Conservation (phyloP, 768 basidiomycete genomes). For the Pleurotus eryngii region DNA sequence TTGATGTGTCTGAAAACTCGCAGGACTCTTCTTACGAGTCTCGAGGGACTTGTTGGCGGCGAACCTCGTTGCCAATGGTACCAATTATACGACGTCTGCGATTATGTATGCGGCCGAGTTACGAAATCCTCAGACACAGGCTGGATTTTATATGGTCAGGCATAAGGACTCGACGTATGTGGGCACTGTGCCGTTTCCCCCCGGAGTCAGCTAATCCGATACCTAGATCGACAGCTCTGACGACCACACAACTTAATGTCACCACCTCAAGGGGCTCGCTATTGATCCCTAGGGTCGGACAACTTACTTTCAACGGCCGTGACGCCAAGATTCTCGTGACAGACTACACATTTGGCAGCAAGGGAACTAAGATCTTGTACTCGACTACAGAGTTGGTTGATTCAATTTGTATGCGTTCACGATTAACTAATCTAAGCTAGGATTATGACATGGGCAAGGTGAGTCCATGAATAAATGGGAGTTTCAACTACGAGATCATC, state of each 20-base stretch:
- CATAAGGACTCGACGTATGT: slow-evolving; percentile 41
- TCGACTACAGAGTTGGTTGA: slow-evolving; percentile 41
- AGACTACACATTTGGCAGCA: slow-evolving; percentile 41
- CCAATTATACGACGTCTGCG: slow-evolving; percentile 42
- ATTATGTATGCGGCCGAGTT: slow-evolving; percentile 45
- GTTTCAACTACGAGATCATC: too few relatives aligned
- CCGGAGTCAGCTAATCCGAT: not conserved
- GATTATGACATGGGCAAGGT: slow-evolving; percentile 56
- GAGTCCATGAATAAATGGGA: slow-evolving; percentile 12
- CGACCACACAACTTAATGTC: slow-evolving; percentile 39
- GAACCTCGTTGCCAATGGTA: slow-evolving; percentile 45
- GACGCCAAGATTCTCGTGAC: slow-evolving; percentile 51
- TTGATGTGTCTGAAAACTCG: not conserved
- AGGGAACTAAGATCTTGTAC: slow-evolving; percentile 34
- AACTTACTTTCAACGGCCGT: slow-evolving; percentile 39
- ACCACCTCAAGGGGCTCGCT: slow-evolving; percentile 38
- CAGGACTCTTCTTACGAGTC: slow-evolving; percentile 51
- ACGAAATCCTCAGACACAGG: slow-evolving; percentile 39
- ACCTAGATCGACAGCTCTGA: slow-evolving; percentile 39
- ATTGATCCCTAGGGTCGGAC: slow-evolving; percentile 34
- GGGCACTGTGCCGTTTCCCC: not conserved
- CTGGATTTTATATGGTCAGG: slow-evolving; percentile 48
- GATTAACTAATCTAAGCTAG: slow-evolving; percentile 18
- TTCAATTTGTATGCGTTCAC: not conserved
- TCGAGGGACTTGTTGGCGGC: slow-evolving; percentile 44